Conservation (phyloP, 1,139 yeast genomes). For the Hanseniaspora uvarum region DNA sequence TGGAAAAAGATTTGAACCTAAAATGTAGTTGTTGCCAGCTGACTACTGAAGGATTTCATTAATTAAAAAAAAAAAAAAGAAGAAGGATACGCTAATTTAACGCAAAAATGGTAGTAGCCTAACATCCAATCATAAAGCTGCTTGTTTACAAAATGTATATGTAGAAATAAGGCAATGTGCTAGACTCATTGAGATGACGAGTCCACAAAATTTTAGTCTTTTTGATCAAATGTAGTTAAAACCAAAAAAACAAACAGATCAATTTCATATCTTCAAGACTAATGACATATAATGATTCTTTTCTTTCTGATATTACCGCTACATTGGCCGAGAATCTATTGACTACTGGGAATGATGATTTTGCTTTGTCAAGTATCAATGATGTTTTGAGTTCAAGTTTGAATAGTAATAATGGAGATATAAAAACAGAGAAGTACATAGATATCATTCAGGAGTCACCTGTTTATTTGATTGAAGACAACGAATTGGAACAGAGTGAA, state of each 20-base stretch:
- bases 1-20: too few species aligned
- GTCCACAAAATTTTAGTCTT: too few species aligned
- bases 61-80: neutral
- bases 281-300: neutral
- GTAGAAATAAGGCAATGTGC: too few species aligned
- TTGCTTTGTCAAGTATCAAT: neutral
- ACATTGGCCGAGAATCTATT: neutral
- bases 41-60: neutral
- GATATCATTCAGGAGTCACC: conserved; percentile 1
- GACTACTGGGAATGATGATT: too few species aligned
- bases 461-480: neutral
- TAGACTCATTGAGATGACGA: too few species aligned
- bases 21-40: too few species aligned
- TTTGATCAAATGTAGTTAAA: too few species aligned
- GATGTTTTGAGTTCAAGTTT: neutral
- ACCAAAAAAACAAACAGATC: neutral
- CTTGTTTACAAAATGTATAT: neutral
- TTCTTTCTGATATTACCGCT: neutral
- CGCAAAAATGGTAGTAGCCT: too few species aligned
- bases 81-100: neutral
- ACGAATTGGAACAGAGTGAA: neutral
- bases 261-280: neutral
- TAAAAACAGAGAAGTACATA: neutral
- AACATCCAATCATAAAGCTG: too few species aligned
- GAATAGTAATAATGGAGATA: neutral